These are phyloP conservation scores for Urtica urens DNA, from an alignment of 306 rosid genomes.

Conservation along the genomic window DNA sequence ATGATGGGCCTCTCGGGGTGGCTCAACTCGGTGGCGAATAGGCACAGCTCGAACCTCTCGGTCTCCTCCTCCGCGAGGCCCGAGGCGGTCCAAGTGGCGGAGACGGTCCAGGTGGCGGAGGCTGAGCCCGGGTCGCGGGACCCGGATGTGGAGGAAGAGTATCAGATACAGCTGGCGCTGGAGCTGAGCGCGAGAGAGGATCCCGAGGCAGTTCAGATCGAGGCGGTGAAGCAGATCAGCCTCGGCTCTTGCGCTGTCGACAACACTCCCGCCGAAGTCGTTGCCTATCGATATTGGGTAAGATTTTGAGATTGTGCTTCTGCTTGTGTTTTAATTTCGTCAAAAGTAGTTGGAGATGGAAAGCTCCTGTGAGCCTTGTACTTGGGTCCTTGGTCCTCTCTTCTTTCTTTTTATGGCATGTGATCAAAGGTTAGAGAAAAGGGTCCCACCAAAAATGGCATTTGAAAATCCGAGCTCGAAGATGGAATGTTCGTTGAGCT, in stretches of 20 bases:
- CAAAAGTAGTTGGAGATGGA: slow-evolving; percentile 9
- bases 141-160: slow-evolving; percentile 82
- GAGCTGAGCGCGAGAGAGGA: slow-evolving; percentile 96
- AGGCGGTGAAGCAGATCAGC: slow-evolving; percentile 95
- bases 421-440: slow-evolving; percentile 18
- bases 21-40: slow-evolving; percentile 62
- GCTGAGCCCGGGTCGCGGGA: slow-evolving; percentile 54
- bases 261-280: slow-evolving; percentile 81
- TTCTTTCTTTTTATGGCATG: slow-evolving; percentile 7
- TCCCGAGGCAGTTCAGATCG: slow-evolving; percentile 98
- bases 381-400: too few relatives aligned
- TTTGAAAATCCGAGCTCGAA: too few relatives aligned
- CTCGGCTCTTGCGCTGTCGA: slow-evolving; percentile 77
- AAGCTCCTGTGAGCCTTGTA: slow-evolving; percentile 23
- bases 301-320: slow-evolving; percentile 20
- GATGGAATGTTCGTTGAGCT: slow-evolving; percentile 11
- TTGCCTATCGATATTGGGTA: slow-evolving; percentile 93
- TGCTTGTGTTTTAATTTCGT: slow-evolving; percentile 18
- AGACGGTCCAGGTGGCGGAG: slow-evolving; percentile 25
- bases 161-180: slow-evolving; percentile 82
- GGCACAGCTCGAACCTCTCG: slow-evolving; percentile 39
- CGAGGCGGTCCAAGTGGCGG: slow-evolving; percentile 47
- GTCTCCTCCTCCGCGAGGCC: slow-evolving; percentile 19
- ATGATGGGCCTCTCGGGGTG: slow-evolving; percentile 57
- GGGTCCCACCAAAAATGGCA: slow-evolving; percentile 10